Percentiles rank a stretch among this genome's conserved stretches.
phyloP scores from a whole-genome alignment of 129 eudicot species.

The Cynara cardunculus region DNA sequence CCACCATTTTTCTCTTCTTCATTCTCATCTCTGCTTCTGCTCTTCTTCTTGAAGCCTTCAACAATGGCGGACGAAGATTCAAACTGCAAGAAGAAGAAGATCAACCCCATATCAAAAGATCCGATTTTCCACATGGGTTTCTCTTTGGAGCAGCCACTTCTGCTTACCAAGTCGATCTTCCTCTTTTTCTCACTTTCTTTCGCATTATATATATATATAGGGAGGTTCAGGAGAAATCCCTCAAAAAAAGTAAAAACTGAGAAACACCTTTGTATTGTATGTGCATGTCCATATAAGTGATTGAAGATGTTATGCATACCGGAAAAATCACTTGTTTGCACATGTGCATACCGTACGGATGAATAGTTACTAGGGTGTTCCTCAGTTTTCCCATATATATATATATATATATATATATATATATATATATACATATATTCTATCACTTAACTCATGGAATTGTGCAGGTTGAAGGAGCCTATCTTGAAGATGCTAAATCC shows the following conservation, averaged over 20 bases:
- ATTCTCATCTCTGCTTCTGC: not conserved
- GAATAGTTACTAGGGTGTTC: too few species aligned
- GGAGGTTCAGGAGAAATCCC: too few species aligned
- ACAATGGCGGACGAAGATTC: not conserved
- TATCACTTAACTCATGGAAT: not conserved
- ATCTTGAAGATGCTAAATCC: slow-evolving; percentile 57
- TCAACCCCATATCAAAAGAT: slow-evolving; percentile 19
- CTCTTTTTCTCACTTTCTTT: not conserved
- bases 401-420: not conserved
- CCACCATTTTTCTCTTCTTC: not conserved
- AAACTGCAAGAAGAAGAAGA: slow-evolving; percentile 7
- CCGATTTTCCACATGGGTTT: not conserved
- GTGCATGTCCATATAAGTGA: too few species aligned
- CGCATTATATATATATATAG: not conserved
- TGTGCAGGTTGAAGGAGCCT: slow-evolving; percentile 64
- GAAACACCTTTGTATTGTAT: too few species aligned
- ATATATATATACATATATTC: not conserved
- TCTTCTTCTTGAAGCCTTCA: not conserved
- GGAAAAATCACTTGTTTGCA: not conserved
- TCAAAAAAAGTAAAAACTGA: too few species aligned
- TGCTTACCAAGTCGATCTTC: slow-evolving; percentile 43
- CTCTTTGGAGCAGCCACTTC: slow-evolving; percentile 20
- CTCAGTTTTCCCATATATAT: too few species aligned
- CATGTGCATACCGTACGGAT: not conserved
- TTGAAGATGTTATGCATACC: not conserved